These are phyloP conservation scores for Metarhizium humberi DNA, from an alignment of 2,329 filamentous ascomycete species.

Conservation along the genomic window DNA sequence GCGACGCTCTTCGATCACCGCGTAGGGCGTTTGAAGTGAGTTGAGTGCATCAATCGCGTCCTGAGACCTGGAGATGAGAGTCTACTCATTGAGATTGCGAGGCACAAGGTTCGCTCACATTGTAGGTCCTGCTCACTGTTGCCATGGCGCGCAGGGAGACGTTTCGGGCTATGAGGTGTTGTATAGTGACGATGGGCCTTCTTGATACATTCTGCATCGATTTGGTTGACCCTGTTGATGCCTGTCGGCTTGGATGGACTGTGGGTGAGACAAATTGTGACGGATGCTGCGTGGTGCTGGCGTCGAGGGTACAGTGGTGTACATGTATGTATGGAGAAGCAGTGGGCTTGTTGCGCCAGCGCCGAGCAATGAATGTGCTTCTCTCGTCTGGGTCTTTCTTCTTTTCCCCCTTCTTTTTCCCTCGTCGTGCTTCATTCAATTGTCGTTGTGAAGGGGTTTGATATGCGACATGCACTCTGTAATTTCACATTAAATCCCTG, in stretches of 20 bases:
- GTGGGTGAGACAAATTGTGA: neutral
- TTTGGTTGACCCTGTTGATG: neutral
- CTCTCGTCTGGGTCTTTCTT: too few species aligned
- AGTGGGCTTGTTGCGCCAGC: neutral
- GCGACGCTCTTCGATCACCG: slow-evolving; percentile 67
- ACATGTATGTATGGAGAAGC: neutral
- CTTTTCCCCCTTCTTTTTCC: neutral
- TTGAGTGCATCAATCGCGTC: slow-evolving; percentile 82
- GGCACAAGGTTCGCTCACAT: slow-evolving; percentile 14
- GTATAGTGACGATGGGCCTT: slow-evolving; percentile 15
- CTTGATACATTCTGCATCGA: slow-evolving; percentile 25
- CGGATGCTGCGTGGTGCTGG: neutral
- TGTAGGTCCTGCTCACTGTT: slow-evolving; percentile 22
- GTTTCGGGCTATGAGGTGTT: slow-evolving; percentile 10
- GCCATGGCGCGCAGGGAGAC: slow-evolving; percentile 17
- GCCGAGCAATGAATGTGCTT: neutral
- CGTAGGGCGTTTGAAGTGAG: slow-evolving; percentile 80
- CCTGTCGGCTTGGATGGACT: neutral
- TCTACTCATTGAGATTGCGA: neutral
- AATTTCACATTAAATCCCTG: neutral
- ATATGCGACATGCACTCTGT: neutral
- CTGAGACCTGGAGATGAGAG: slow-evolving; percentile 30
- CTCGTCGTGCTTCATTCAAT: neutral
- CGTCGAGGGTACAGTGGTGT: neutral
- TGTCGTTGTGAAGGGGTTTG: neutral